Base-by-base conservation (phyloP, 1,284 basidiomycete species). In the Sporisorium graminicola region DNA sequence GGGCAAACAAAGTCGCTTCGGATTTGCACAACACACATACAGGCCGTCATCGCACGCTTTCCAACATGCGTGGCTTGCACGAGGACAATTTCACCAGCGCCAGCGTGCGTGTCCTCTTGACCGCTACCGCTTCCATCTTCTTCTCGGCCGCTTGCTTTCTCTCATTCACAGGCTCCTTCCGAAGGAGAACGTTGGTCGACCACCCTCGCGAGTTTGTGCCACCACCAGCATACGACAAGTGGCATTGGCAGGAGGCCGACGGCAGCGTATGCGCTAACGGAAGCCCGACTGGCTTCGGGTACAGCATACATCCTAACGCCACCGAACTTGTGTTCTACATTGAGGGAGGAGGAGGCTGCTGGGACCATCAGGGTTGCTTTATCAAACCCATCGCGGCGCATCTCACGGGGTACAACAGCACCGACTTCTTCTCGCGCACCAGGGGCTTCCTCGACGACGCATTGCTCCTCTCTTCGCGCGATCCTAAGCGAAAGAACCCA, bases 251-350 rank as follows among this genome's bases (percentile, higher is more conserved):
- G 3, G 55, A 66, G 20, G 35, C 43, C n/a, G 43, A 31, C 26
- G 55, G 43, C 43, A 72, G 53, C 31, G 22, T 58, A n/a, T 72
- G 69, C 22, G 69, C 69, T 18, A 59, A 72, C 29, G 69, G 69
- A 12, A 72, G 69, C 35, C 54, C 35, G 18, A 62, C 63, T 3
- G 69, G 69, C 18, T 61, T 56, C 16, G 69, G 58, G n/a, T 59
- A 60, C 63, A 72, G 61, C 52, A 49, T 58, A 56, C 58, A 62
- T 14, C 22, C 62, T 22, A 54, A 58, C 20, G 44, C 63, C 33
- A 62, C 58, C 29, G 69, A 72, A 18, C 50, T 72, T 4, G 50
- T 72, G 42, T 55, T 72, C 46, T 72, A 51, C 53, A 50, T 72
- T 37, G 55, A 52, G 22, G 63, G 58, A 14, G 69, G 69, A 37